Evolutionary conservation across 2,329 filamentous ascomycete species (phyloP).

Genomic region (Xylariomycetidae sp.): DNA sequence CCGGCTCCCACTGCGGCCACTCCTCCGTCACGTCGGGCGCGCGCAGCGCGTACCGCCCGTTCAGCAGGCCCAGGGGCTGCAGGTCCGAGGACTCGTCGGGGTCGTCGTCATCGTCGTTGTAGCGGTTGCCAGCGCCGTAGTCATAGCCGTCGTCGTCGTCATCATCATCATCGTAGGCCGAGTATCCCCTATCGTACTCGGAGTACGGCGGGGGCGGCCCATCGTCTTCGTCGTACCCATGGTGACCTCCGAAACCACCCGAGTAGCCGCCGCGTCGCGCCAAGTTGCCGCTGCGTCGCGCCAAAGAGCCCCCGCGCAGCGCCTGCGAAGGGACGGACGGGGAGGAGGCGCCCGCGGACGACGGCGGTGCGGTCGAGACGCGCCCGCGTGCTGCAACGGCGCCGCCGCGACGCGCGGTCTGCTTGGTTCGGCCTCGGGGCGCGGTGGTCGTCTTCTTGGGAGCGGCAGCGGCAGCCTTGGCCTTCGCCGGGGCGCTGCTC

Average conservation of each 20-base stretch:
- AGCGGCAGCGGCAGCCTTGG: slow-evolving; percentile 3
- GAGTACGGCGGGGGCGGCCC: slow-evolving; percentile 17
- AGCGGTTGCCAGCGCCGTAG: slow-evolving; percentile 9
- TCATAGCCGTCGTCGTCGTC: slow-evolving; percentile 12
- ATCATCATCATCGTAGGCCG: slow-evolving; percentile 1
- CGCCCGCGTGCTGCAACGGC: slow-evolving; percentile 17
- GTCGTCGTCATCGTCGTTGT: slow-evolving; percentile 9
- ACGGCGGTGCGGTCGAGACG: slow-evolving; percentile 7
- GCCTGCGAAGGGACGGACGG: no score
- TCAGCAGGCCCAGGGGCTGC: slow-evolving; percentile 31
- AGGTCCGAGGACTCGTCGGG: slow-evolving; percentile 13
- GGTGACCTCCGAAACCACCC: no score
- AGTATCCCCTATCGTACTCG: slow-evolving; percentile 8
- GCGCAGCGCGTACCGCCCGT: slow-evolving; percentile 37
- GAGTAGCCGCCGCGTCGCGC: no score
- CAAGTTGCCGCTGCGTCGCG: no score
- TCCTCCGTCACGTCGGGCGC: slow-evolving; percentile 18
- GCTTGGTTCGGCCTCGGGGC: slow-evolving; percentile 6
- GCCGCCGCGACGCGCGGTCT: slow-evolving; percentile 23
- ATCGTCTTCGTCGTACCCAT: slow-evolving; percentile 8
- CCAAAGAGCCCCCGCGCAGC: no score
- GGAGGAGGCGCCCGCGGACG: no score
- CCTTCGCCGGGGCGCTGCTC: slow-evolving; percentile 3
- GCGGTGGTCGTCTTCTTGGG: slow-evolving; percentile 9
- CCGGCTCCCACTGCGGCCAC: slow-evolving; percentile 23